A percentile compares a stretch with the other conserved stretches of the same genome.
Evolutionary conservation across 306 rosid genomes (phyloP).

Genomic region (Castanopsis chinensis): DNA sequence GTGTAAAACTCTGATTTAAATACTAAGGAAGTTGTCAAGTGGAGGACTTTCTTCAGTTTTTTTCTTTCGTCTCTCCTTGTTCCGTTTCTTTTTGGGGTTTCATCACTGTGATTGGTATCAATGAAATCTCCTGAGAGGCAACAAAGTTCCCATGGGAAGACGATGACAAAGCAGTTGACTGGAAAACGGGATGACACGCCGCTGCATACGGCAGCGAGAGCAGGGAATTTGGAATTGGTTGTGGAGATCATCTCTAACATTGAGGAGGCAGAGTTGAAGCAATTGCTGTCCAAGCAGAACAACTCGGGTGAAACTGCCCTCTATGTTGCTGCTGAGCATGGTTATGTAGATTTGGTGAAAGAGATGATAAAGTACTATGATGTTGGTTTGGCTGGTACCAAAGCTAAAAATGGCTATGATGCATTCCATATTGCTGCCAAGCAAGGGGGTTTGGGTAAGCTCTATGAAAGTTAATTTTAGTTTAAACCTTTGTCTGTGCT

Average conservation of each 20-base stretch:
- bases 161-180: conserved; percentile 62
- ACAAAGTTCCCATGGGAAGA: conserved; percentile 21
- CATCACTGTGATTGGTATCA: neutral
- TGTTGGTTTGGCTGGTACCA: conserved; percentile 43
- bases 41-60: too few species aligned
- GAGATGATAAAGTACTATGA: conserved; percentile 54
- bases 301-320: conserved; percentile 64
- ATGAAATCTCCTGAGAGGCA: conserved; percentile 29
- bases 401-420: conserved; percentile 71
- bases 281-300: conserved; percentile 54
- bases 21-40: too few species aligned
- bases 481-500: neutral
- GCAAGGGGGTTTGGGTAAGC: conserved; percentile 64
- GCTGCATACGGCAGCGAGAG: conserved; percentile 56
- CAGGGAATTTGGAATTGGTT: conserved; percentile 53
- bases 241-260: conserved; percentile 41
- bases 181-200: conserved; percentile 55
- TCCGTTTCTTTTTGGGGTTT: conserved; percentile 3
- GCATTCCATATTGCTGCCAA: conserved; percentile 82
- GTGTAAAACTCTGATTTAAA: too few species aligned
- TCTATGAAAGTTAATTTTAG: conserved; percentile 8
- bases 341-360: conserved; percentile 50
- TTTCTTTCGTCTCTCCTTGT: neutral
- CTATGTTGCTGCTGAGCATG: conserved; percentile 62
- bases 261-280: conserved; percentile 49